Evolutionary conservation across 495 filamentous ascomycete species (phyloP), one percentile per base, ranked within the genome.

Genomic region (Amniculicola lignicola): DNA sequence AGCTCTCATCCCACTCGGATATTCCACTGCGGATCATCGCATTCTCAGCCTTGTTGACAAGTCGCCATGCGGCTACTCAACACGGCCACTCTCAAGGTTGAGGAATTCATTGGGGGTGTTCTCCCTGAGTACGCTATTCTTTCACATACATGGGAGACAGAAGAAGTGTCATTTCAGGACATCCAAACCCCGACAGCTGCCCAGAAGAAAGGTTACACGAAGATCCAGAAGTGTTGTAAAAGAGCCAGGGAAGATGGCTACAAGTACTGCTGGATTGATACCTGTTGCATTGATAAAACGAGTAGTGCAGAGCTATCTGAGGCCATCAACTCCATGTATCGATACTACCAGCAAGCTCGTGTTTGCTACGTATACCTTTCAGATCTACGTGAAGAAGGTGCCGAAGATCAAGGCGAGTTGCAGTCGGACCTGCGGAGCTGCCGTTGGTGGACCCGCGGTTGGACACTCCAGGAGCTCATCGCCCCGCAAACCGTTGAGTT

Each of bases 401-500:
- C 29, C 7, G 29, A 7, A 7, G 7, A 7, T 33, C 7, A 7
- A n/a, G 29, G n/a, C 7, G 29, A n/a, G 7, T 33, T 7, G 7
- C 29, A n/a, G 7, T 7, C 7, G 7, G 7, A 7, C 29, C 29
- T 33, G 7, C 7, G n/a, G n/a, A 33, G 29, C n/a, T n/a, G n/a
- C n/a, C 29, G 29, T 7, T 33, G 29, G 29, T 33, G 29, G 51
- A 33, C 54, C 7, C 50, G 54, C 10, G 54, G 54, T 16, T 57
- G 47, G 54, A 57, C 54, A 9, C 37, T 57, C 3, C 54, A 57
- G 31, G 54, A 57, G 36, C 54, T 57, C 7, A 57, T 57, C 37
- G 61, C 52, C 18, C 62, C 43, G 29, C 23, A 21, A 22, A 24
- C 33, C 16, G 53, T 65, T 15, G 45, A 54, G 18, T 64, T 66